Base-by-base conservation (phyloP, 345 rosid genomes). In the Nephelium lappaceum region DNA sequence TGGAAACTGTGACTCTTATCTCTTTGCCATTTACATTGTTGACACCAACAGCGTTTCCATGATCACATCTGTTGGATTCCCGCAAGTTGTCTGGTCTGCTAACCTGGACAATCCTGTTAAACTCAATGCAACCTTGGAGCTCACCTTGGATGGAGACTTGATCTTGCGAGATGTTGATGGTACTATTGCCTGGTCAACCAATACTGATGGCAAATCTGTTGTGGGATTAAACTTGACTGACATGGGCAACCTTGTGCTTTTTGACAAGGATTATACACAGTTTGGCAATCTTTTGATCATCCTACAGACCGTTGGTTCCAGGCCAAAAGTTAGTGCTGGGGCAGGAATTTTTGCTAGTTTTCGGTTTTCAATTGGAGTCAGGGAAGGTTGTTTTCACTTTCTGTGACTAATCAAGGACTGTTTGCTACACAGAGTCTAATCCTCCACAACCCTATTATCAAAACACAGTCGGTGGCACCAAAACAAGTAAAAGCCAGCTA, bases 261-360 rank as follows among this genome's bases (percentile, higher is more conserved):
- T 67, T 42, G 75, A 77, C 75, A 61, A 62, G 25, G 69, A 81
- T 3, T 68, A 77, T 4, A 23, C 39, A 41, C 63, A 25, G 74
- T 75, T n/a, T 84, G 82, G 82, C 68, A 80, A 27, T 79, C 83
- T 39, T 83, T 83, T 43, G 78, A 72, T 57, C 42, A 74, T 65
- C 79, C 79, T 2, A 78, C 77, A 6, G 69, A 82, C 42, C 62
- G 21, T 65, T 74, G 73, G 79, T 82, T 78, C 64, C 76, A 1
- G 76, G 73, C 3, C 77, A 78, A 8, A 78, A 21, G 23, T 73
- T 73, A 57, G 11, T 38, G 38, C 14, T 21, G 24, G 76, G 68
- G 51, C 19, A 60, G 49, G 24, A 58, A n/a, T 41, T 73, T 39
- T 41, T 12, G 67, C 76, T 38, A 58, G 67, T 19, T 60, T 21